Evolutionary conservation across 2,329 filamentous ascomycete genomes (phyloP), one percentile per base, ranked within the genome.

Genomic region (Sclerotinia nivalis): DNA sequence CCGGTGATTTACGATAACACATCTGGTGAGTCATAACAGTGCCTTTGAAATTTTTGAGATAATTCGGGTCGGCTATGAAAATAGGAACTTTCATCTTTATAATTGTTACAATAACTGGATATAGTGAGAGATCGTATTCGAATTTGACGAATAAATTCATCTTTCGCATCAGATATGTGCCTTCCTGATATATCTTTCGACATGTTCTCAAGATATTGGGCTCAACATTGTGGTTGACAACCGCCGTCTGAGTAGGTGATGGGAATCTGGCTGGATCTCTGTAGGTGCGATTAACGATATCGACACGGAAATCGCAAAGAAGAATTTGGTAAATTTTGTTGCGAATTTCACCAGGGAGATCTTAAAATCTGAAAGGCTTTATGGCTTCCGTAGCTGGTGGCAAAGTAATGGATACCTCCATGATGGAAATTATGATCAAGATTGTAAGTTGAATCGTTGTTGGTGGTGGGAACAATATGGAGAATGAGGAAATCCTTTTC

Each of bases 121-220:
- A 22, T 10, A 18, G 25, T 31, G 52, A 31, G 18, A 61, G 9
- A 7, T 61, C 20, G 1, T 15, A 45, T 22, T 60, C 40, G 40
- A 67, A 15, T 28, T 28, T 37, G 54, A 67, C n/a, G 31, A 59
- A 67, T 2, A 59, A 8, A 25, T 59, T 59, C 9, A 15, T 59
- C 22, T 7, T 49, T 12, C 22, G 43, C 65, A 59, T 67, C 22
- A 67, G 1, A 34, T 13, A 50, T 15, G 31, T 67, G 18, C 54
- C 65, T 20, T 68, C 28, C 6, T 59, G 15, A 40, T 52, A 59
- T 1, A 68, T 15, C 25, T 40, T 28, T 50, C 43, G 65, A 20
- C 65, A 68, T 50, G 31, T 68, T 49, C 54, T 37, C 13, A 60
- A 28, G 13, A 68, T 50, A 12, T 59, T 13, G 4, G 54, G 52